A percentile compares a stretch with the other conserved stretches of the same genome.
These are phyloP conservation scores for Ramularia endophylla DNA, from an alignment of 2,329 filamentous ascomycete genomes.

Conservation along the genomic window DNA sequence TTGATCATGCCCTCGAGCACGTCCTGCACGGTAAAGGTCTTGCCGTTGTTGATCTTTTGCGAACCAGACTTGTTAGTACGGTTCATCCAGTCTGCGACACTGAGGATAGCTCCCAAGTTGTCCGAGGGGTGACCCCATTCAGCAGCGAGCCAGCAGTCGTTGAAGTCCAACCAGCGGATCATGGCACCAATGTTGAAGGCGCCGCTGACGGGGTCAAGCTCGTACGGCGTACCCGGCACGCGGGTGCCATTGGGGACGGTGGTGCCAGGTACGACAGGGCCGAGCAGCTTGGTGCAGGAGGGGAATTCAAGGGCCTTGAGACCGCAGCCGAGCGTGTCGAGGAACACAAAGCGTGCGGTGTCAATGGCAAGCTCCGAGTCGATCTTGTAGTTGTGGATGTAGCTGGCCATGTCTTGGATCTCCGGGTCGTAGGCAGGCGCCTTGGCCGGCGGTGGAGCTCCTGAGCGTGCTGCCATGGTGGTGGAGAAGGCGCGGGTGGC, in stretches of 20 bases:
- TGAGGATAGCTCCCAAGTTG: slow-evolving; percentile 94
- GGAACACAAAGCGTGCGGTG: slow-evolving; percentile 91
- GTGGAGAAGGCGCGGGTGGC: slow-evolving; percentile 26
- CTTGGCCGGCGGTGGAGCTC: slow-evolving; percentile 27
- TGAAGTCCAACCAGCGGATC: slow-evolving; percentile 99
- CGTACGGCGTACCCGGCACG: slow-evolving; percentile 86
- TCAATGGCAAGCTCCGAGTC: slow-evolving; percentile 91
- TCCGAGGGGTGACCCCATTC: slow-evolving; percentile 99
- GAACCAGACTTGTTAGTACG: slow-evolving; percentile 87
- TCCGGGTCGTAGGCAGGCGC: slow-evolving; percentile 67
- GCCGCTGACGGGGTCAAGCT: slow-evolving; percentile 89
- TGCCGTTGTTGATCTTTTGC: slow-evolving; percentile 57
- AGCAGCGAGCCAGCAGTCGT: slow-evolving; percentile 98
- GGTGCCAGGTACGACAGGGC: slow-evolving; percentile 85
- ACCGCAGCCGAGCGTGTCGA: slow-evolving; percentile 95
- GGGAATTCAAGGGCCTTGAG: slow-evolving; percentile 93
- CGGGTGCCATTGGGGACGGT: slow-evolving; percentile 85
- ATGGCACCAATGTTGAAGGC: slow-evolving; percentile 99
- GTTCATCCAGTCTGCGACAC: slow-evolving; percentile 95
- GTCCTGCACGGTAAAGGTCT: slow-evolving; percentile 81
- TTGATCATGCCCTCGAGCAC: slow-evolving; percentile 93
- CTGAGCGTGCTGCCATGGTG: slow-evolving; percentile 27
- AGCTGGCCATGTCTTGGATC: slow-evolving; percentile 90
- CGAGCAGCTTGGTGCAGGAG: slow-evolving; percentile 91
- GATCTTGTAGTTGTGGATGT: slow-evolving; percentile 87